phyloP scores from a whole-genome alignment of 805 yeast species.

The Candida schatavii region DNA sequence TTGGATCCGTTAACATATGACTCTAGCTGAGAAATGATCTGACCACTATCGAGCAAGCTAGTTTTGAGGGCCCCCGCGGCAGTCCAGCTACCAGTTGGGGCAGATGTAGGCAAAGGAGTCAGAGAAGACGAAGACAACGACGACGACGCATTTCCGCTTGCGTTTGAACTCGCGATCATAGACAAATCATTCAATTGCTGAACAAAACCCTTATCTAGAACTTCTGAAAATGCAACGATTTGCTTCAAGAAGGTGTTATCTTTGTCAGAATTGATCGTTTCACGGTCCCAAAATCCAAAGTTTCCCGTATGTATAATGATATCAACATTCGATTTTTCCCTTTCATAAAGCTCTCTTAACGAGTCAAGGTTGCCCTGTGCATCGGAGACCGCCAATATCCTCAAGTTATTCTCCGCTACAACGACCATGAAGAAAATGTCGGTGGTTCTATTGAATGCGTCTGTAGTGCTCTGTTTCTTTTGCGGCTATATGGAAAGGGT shows the following conservation, averaged over 20 bases:
- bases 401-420: constrained; percentile 4
- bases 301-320: constrained; percentile 70
- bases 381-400: constrained; percentile 24
- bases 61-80: constrained; percentile 9
- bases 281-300: constrained; percentile 70
- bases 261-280: constrained; percentile 51
- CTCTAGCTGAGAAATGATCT: constrained; percentile 17
- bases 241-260: constrained; percentile 57
- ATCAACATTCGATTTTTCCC: constrained; percentile 14
- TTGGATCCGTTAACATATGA: constrained; percentile 33
- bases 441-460: no score
- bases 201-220: constrained; percentile 47
- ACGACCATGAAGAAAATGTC: neutral
- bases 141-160: neutral
- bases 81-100: neutral
- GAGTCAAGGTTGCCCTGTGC: constrained; percentile 27
- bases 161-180: constrained; percentile 13
- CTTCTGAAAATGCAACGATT: constrained; percentile 64
- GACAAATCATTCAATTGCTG: constrained; percentile 53
- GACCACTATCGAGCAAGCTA: constrained; percentile 7
- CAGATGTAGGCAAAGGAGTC: neutral
- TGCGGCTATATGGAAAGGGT: no score
- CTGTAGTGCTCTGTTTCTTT: no score
- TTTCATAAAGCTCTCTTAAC: constrained; percentile 12
- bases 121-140: neutral